Conservation (phyloP, 2,329 filamentous ascomycete species). For the Scytalidium sp. region DNA sequence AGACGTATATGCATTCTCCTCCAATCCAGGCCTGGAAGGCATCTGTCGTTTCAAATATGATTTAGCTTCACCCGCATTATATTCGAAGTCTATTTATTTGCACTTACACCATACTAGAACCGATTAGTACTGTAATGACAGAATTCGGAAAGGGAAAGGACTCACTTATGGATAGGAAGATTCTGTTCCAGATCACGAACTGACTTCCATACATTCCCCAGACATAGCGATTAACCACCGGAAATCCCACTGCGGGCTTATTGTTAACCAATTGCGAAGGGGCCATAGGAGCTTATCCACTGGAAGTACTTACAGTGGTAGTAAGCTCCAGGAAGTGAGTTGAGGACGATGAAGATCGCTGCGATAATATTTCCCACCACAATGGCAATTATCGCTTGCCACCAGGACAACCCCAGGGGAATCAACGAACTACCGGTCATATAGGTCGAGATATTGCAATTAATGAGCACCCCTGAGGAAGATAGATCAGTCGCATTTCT, state of each 20-base stretch:
- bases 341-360: conserved; percentile 29
- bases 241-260: conserved; percentile 42
- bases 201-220: conserved; percentile 38
- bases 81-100: too few relatives aligned
- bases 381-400: conserved; percentile 36
- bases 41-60: conserved; percentile 32
- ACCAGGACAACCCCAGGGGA: conserved; percentile 25
- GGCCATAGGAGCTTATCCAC: too few relatives aligned
- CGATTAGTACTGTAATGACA: too few relatives aligned
- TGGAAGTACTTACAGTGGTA: too few relatives aligned
- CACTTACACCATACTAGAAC: too few relatives aligned
- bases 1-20: conserved; percentile 42
- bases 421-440: conserved; percentile 40
- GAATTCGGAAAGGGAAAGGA: conserved; percentile 8
- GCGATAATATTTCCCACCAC: conserved; percentile 35
- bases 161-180: conserved; percentile 38
- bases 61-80: too few relatives aligned
- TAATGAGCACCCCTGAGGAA: conserved; percentile 41
- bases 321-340: conserved; percentile 33
- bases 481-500: not conserved
- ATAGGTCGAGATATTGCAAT: conserved; percentile 41
- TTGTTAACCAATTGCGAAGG: too few relatives aligned
- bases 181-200: conserved; percentile 34
- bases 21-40: conserved; percentile 45
- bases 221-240: conserved; percentile 35